phyloP scores from a whole-genome alignment of 805 yeast genomes.

The Ogataea paradorogensis region DNA sequence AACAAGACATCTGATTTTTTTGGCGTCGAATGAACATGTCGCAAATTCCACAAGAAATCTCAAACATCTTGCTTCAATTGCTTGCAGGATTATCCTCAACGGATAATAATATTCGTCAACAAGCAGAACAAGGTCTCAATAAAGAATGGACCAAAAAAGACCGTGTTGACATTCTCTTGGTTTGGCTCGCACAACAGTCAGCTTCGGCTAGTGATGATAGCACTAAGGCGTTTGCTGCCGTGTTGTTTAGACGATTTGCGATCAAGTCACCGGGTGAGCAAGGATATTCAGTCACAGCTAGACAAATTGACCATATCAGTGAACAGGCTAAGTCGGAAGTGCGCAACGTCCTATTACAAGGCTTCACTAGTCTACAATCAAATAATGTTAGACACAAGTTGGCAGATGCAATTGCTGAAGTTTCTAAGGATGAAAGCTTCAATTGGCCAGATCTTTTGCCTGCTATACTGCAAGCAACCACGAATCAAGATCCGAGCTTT shows the following conservation, averaged over 20 bases:
- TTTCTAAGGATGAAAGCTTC: constrained; percentile 64
- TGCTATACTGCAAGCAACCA: constrained; percentile 61
- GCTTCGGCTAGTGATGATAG: constrained; percentile 57
- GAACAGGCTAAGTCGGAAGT: constrained; percentile 59
- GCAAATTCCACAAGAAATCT: constrained; percentile 58
- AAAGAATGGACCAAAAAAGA: constrained; percentile 70
- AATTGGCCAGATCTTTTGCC: constrained; percentile 81
- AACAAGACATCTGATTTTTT: constrained; percentile 3
- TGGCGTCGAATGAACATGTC: constrained; percentile 33
- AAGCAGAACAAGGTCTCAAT: constrained; percentile 72
- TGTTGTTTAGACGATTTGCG: constrained; percentile 83
- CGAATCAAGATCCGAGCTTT: constrained; percentile 53
- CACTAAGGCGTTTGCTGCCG: constrained; percentile 75
- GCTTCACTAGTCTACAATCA: constrained; percentile 68
- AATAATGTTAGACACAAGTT: constrained; percentile 83
- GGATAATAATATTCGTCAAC: constrained; percentile 68
- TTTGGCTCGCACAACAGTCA: constrained; percentile 81
- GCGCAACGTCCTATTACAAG: constrained; percentile 63
- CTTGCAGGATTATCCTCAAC: constrained; percentile 72
- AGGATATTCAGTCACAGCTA: constrained; percentile 60
- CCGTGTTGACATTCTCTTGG: constrained; percentile 65
- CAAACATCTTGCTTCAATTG: constrained; percentile 51
- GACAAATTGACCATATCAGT: constrained; percentile 71
- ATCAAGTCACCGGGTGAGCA: constrained; percentile 70
- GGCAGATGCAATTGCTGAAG: constrained; percentile 91